Evolutionary conservation across 768 basidiomycete genomes (phyloP).

Genomic region (Leccinum imitatum): DNA sequence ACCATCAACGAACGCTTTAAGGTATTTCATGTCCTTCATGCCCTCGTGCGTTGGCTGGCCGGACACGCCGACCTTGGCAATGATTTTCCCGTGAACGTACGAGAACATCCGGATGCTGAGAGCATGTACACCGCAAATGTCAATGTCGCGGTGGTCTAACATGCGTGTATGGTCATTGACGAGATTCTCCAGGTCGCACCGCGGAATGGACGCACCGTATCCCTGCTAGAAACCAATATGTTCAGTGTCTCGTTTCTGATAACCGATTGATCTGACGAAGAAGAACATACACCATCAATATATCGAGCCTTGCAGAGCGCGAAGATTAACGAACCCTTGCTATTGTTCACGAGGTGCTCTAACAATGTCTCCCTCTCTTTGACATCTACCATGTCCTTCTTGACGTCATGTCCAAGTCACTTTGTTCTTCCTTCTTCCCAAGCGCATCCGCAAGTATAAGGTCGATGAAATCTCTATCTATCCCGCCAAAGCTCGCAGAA

Average conservation of each 20-base stretch:
- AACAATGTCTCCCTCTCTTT: constrained; percentile 45
- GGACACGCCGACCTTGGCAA: constrained; percentile 47
- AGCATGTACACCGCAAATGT: constrained; percentile 45
- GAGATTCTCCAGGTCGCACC: neutral
- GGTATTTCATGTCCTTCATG: constrained; percentile 60
- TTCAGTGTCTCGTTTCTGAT: constrained; percentile 30
- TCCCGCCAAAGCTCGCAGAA: constrained; percentile 46
- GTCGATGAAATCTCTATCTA: constrained; percentile 41
- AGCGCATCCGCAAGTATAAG: constrained; percentile 47
- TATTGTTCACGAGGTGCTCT: constrained; percentile 54
- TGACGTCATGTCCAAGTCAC: constrained; percentile 4
- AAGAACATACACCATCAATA: neutral
- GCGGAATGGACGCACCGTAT: constrained; percentile 39
- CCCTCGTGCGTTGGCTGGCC: constrained; percentile 54
- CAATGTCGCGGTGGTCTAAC: constrained; percentile 33
- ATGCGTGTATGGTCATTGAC: neutral
- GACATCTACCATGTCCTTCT: constrained; percentile 26
- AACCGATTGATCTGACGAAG: constrained; percentile 18
- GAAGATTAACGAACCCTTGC: constrained; percentile 41
- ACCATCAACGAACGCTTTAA: constrained; percentile 68
- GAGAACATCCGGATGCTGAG: constrained; percentile 46
- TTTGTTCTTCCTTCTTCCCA: constrained; percentile 30
- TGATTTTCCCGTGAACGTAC: constrained; percentile 53
- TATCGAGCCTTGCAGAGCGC: neutral
- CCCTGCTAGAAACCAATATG: constrained; percentile 35